These are phyloP conservation scores for Clathrus columnatus DNA, from an alignment of 768 basidiomycete genomes.

Conservation along the genomic window DNA sequence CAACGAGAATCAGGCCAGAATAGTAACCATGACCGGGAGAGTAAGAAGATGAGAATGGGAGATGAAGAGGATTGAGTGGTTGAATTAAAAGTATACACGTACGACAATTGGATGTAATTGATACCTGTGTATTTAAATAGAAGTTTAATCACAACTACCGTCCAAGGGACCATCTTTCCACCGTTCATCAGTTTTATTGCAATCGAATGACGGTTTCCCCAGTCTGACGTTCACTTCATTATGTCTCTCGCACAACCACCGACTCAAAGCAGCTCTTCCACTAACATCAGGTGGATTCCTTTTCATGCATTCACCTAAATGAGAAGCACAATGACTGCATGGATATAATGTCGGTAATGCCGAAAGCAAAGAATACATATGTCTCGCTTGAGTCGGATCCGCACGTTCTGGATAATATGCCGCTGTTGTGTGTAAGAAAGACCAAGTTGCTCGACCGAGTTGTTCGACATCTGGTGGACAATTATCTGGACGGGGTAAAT, in stretches of 20 bases:
- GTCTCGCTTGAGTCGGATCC: constrained; percentile 60
- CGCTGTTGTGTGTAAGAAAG: constrained; percentile 91
- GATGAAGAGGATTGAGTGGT: neutral
- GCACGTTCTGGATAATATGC: constrained; percentile 91
- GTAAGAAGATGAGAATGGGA: constrained; percentile 6
- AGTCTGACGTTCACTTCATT: constrained; percentile 86
- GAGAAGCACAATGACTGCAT: constrained; percentile 74
- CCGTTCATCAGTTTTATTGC: constrained; percentile 70
- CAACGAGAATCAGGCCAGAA: neutral
- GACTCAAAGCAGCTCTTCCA: constrained; percentile 54
- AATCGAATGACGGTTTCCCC: constrained; percentile 80
- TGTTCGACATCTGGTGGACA: constrained; percentile 89
- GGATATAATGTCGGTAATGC: constrained; percentile 82
- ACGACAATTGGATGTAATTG: neutral
- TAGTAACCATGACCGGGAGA: neutral
- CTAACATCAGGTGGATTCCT: constrained; percentile 70
- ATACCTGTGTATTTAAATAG: no score
- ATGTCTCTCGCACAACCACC: constrained; percentile 88
- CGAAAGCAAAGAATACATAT: constrained; percentile 75
- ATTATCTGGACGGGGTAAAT: constrained; percentile 38
- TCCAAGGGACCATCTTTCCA: constrained; percentile 90
- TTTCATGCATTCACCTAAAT: constrained; percentile 67
- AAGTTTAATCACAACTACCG: constrained; percentile 71
- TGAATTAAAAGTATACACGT: neutral
- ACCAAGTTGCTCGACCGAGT: constrained; percentile 91